Conservation (phyloP, 805 yeast species). For the Dipodascus albidus region DNA sequence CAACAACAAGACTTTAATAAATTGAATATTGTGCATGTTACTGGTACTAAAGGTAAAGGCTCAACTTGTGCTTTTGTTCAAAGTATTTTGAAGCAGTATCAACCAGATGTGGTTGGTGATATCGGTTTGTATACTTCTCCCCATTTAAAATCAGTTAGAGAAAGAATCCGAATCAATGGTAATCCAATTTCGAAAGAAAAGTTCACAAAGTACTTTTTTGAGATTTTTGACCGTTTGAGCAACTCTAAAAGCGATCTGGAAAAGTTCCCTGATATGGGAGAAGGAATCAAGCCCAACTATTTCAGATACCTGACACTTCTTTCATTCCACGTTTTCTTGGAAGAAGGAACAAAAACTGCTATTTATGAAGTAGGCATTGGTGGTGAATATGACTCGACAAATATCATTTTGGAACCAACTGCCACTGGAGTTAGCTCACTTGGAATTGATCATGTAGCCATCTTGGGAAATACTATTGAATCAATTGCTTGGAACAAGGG, state of each 20-base stretch:
- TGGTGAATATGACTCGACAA: slow-evolving; percentile 95
- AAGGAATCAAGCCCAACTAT: slow-evolving; percentile 76
- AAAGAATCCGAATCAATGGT: slow-evolving; percentile 81
- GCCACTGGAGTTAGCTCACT: slow-evolving; percentile 77
- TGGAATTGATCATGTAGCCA: slow-evolving; percentile 84
- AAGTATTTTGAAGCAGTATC: slow-evolving; percentile 62
- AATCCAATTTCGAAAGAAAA: slow-evolving; percentile 67
- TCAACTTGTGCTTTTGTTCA: slow-evolving; percentile 93
- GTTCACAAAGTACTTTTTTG: slow-evolving; percentile 84
- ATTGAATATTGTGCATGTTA: slow-evolving; percentile 76
- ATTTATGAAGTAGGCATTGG: slow-evolving; percentile 98
- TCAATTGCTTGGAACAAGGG: slow-evolving; percentile 95
- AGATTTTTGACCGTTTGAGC: slow-evolving; percentile 79
- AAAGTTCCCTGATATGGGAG: slow-evolving; percentile 62
- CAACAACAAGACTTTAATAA: slow-evolving; percentile 47
- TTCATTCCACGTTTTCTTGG: slow-evolving; percentile 81
- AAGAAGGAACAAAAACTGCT: slow-evolving; percentile 87
- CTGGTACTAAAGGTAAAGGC: slow-evolving; percentile 98
- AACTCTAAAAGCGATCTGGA: slow-evolving; percentile 41
- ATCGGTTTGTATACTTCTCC: slow-evolving; percentile 96
- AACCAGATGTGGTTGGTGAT: slow-evolving; percentile 34
- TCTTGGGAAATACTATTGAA: slow-evolving; percentile 77
- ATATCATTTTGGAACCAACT: slow-evolving; percentile 66
- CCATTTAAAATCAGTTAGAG: slow-evolving; percentile 85
- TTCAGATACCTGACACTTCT: slow-evolving; percentile 82